Base-by-base conservation (phyloP, 2,329 filamentous ascomycete species). In the Graphiopsis chlorocephala region DNA sequence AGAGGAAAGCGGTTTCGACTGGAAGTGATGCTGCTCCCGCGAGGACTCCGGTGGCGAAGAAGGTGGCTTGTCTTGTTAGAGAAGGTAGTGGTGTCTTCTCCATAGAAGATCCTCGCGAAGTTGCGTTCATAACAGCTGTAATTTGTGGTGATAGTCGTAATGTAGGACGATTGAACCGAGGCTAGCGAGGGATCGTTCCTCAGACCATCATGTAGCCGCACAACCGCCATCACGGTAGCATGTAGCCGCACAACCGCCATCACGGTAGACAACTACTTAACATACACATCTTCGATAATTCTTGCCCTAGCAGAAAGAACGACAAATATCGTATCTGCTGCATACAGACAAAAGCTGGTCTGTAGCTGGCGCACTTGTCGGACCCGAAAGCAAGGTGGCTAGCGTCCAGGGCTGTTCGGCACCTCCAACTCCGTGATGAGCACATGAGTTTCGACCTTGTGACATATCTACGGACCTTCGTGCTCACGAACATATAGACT, bases 21-120 rank as follows among this genome's bases (percentile, higher is more conserved):
- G 66, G 66, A 4, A 68, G 59, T 42, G 65, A 61, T 23, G 65
- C 57, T 23, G 66, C 53, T 15, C 67, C 67, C 15, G 64, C 67
- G n/a, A 68, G 61, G 15, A 45, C 53, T 23, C 65, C 67, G 2
- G 63, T 68, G 8, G 59, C 42, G 28, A 68, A 66, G 63, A 62
- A 68, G 14, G 58, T 61, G 28, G 63, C 26, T 42, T 68, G 65
- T 10, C 67, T 62, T 31, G 45, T 35, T 1, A 63, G n/a, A 15
- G 67, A 66, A 4, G 67, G 64, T n/a, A 65, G 35, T 11, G 25
- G 28, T 12, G 6, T 12, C 1, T 11, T 31, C 12, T 33, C 17
- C 14, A 15, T 33, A 4, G 17, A 20, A 28, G 25, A 20, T 1
- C 2, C 17, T 20, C 2, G 50, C 11, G 25, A 3, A n/a, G 6